These are phyloP conservation scores for Alternaria brassicicola DNA, from an alignment of 2,329 filamentous ascomycete genomes.

Conservation along the genomic window DNA sequence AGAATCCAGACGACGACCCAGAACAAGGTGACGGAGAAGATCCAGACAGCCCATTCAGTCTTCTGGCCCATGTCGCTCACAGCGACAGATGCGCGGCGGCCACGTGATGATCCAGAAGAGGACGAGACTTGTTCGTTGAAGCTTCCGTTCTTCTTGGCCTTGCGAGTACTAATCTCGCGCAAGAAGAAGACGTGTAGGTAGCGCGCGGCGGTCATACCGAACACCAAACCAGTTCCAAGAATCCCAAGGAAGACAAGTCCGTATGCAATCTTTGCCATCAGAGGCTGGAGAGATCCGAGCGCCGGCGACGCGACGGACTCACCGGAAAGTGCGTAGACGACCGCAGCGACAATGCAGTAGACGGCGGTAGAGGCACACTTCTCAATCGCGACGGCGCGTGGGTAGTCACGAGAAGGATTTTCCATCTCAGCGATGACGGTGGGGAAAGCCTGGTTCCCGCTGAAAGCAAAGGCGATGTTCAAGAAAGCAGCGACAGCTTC, in stretches of 20 bases:
- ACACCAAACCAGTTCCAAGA: constrained; percentile 33
- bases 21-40: constrained; percentile 32
- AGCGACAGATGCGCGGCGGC: constrained; percentile 23
- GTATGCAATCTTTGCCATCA: constrained; percentile 34
- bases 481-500: constrained; percentile 33
- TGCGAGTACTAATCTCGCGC: constrained; percentile 22
- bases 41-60: constrained; percentile 29
- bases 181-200: constrained; percentile 34
- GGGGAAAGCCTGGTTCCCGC: constrained; percentile 38
- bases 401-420: constrained; percentile 34
- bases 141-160: constrained; percentile 18
- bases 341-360: constrained; percentile 30
- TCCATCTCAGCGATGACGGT: constrained; percentile 38
- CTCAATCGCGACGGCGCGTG: constrained; percentile 34
- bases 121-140: constrained; percentile 5
- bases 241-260: constrained; percentile 30
- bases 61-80: constrained; percentile 22
- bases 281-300: constrained; percentile 27
- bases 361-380: constrained; percentile 30
- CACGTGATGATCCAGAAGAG: constrained; percentile 16
- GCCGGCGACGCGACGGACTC: constrained; percentile 36
- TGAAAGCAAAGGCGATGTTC: constrained; percentile 37
- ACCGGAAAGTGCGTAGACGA: constrained; percentile 33
- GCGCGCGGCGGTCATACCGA: constrained; percentile 32
- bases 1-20: constrained; percentile 37